Percentiles rank a stretch among this genome's conserved stretches.
Evolutionary conservation across 106 monocot species (phyloP).

Genomic region (Xerophyta viscosa): DNA sequence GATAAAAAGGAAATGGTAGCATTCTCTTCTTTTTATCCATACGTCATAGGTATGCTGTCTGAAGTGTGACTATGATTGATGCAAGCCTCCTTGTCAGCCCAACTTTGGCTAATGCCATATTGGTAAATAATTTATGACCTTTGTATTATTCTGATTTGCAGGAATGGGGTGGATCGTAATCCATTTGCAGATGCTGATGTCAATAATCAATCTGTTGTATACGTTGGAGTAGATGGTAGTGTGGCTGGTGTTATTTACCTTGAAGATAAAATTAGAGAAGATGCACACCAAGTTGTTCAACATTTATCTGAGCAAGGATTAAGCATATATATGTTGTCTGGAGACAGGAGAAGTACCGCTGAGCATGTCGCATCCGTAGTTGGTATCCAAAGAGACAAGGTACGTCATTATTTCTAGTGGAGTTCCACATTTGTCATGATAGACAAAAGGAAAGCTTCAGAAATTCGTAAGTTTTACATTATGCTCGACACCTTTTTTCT

Average conservation of each 20-base stretch:
- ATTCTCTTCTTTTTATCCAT: no score
- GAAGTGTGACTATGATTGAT: no score
- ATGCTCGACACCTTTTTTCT: no score
- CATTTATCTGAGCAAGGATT: slow-evolving; percentile 74
- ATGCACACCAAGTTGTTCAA: slow-evolving; percentile 70
- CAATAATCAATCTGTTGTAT: slow-evolving; percentile 66
- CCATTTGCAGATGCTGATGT: slow-evolving; percentile 44
- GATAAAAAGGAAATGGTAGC: no score
- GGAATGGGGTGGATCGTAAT: slow-evolving; percentile 63
- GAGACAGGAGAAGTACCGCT: slow-evolving; percentile 78
- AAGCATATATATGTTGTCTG: slow-evolving; percentile 80
- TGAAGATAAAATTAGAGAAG: slow-evolving; percentile 94
- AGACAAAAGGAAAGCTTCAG: no score
- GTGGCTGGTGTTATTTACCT: slow-evolving; percentile 79
- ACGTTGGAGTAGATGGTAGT: slow-evolving; percentile 75
- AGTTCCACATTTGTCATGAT: no score
- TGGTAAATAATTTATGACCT: no score
- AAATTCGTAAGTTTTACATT: no score
- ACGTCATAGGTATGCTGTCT: no score
- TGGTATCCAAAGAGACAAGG: slow-evolving; percentile 82
- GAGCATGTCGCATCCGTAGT: slow-evolving; percentile 77
- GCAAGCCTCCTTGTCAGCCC: no score
- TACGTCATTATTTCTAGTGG: slow-evolving; percentile 17
- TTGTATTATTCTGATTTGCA: slow-evolving; percentile 21
- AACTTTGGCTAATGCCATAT: no score